Evolutionary conservation across 2,329 filamentous ascomycete genomes (phyloP).

Genomic region (Botrytis elliptica): DNA sequence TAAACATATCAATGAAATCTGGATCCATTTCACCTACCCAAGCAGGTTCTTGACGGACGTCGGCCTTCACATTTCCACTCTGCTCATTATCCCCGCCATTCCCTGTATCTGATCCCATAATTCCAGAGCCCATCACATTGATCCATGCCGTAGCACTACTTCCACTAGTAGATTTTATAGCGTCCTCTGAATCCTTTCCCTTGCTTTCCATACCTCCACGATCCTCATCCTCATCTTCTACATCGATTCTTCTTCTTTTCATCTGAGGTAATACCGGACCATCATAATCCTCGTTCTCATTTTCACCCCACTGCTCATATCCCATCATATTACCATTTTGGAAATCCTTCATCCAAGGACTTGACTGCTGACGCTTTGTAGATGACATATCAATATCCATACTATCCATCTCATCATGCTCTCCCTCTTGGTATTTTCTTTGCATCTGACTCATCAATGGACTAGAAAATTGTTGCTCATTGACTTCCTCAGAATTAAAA

Average conservation of each 20-base stretch:
- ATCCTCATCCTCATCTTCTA: not conserved
- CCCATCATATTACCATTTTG: not conserved
- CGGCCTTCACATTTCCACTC: not conserved
- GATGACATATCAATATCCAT: not conserved
- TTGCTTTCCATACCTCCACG: not conserved
- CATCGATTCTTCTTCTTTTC: constrained; percentile 27
- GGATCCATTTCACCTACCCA: constrained; percentile 40
- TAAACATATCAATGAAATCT: constrained; percentile 37
- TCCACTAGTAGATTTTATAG: not conserved
- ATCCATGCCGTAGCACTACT: not conserved
- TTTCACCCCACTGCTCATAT: not conserved
- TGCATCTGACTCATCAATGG: constrained; percentile 8
- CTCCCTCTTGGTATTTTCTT: constrained; percentile 21
- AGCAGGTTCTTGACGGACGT: constrained; percentile 28
- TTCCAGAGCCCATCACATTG: constrained; percentile 16
- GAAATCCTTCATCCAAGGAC: constrained; percentile 11
- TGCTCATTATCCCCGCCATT: not conserved
- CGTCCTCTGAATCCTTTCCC: not conserved
- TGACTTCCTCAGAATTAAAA: constrained; percentile 21
- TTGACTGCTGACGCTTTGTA: constrained; percentile 9
- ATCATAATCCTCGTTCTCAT: not conserved
- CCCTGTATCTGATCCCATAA: not conserved
- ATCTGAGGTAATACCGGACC: constrained; percentile 23
- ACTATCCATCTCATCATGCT: not conserved
- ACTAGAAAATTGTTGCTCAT: constrained; percentile 14